A percentile compares a stretch with the other conserved stretches of the same genome.
phyloP scores from a whole-genome alignment of 441 rosid species.

The Populus hybrid region DNA sequence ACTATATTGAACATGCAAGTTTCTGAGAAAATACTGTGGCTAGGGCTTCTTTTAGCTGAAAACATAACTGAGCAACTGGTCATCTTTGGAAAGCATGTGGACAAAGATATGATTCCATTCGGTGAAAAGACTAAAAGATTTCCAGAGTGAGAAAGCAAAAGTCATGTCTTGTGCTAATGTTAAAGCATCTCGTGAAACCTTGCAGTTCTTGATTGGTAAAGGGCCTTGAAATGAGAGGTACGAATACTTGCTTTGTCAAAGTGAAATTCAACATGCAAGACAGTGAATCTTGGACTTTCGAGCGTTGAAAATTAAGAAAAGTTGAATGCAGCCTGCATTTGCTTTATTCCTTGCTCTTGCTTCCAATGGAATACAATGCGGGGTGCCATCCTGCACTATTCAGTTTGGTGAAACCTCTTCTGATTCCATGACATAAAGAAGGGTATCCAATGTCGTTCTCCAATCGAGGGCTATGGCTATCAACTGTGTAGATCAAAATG shows the following conservation, averaged over 20 bases:
- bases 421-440: not conserved
- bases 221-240: not conserved
- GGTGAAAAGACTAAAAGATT: slow-evolving; percentile 16
- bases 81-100: slow-evolving; percentile 3
- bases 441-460: not conserved
- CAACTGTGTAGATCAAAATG: too few species aligned
- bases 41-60: not conserved
- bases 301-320: not conserved
- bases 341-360: not conserved
- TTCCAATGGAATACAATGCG: not conserved
- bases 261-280: not conserved
- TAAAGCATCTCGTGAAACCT: not conserved
- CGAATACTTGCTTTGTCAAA: not conserved
- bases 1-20: not conserved
- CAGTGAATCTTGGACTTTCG: not conserved
- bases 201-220: not conserved
- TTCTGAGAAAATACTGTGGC: not conserved
- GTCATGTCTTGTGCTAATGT: not conserved
- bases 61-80: not conserved
- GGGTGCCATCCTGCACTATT: not conserved
- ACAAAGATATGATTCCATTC: slow-evolving; percentile 1
- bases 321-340: not conserved
- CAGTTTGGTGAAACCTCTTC: not conserved
- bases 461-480: not conserved
- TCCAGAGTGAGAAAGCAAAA: slow-evolving; percentile 8